Evolutionary conservation across 2,329 filamentous ascomycete genomes (phyloP), one percentile per base, ranked within the genome.

Genomic region (Akanthomyces muscarius): DNA sequence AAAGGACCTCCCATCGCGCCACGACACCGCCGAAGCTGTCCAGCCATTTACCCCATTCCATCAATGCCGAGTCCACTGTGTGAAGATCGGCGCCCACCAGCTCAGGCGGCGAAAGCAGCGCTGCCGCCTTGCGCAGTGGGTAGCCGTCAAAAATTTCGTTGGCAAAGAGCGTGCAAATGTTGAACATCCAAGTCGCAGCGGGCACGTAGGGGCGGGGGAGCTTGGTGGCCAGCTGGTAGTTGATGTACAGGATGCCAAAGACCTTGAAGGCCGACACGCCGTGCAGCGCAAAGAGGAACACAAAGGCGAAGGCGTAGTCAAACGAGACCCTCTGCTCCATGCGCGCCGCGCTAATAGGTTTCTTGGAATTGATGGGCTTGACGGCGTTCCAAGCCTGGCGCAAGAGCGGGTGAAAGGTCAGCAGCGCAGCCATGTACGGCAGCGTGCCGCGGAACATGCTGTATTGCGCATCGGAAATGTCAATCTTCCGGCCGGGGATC

Each of bases 1-100:
- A 99, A 5, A 97, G 83, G n/a, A 99, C 88, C 74, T 98, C 92
- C 95, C 95, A 99, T 64, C 94, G 85, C 0, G 89, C 82, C 72
- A 96, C 87, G n/a, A 99, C 78, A 0, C 95, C 95, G 8, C 91
- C 87, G 67, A 89, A 89, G 59, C 83, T 81, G 75, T 99, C 95
- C 18, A 98, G 78, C 79, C 85, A 90, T 50, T 80, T 78, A 8
- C 87, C 92, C 80, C 89, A 89, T 23, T 81, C 78, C 41, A 84
- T 78, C 45, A 87, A 71, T 2, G 73, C 64, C 8, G 79, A 77
- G 28, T 63, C 61, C 28, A 21, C 54, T 7, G 53, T 18, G 1
- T 58, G 13, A 1, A 57, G 18, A 21, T 78, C 77, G 11, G 80
- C 73, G 1, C 78, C 75, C 1, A 69, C 62, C 38, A 71, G 71